Percentiles rank a stretch among this genome's conserved stretches.
These are phyloP conservation scores for Pythium monospermum DNA, from an alignment of 352 stramenopile genomes.

Conservation along the genomic window DNA sequence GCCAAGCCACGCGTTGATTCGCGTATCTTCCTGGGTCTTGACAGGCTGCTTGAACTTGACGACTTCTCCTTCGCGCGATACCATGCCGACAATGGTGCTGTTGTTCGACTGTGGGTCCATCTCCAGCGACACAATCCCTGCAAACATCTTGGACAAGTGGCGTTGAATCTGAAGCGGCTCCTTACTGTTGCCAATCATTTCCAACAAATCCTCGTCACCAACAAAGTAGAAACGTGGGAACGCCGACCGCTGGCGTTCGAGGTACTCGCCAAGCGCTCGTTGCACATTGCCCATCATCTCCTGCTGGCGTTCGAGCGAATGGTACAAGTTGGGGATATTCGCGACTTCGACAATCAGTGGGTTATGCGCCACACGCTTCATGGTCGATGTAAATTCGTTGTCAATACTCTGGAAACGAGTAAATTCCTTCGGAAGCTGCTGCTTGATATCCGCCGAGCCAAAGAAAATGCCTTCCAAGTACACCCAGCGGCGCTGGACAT, in stretches of 20 bases:
- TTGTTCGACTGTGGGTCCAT: slow-evolving; percentile 53
- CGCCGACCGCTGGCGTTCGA: slow-evolving; percentile 96
- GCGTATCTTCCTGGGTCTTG: slow-evolving; percentile 84
- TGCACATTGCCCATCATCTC: slow-evolving; percentile 99
- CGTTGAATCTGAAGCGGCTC: slow-evolving; percentile 97
- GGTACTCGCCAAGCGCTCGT: slow-evolving; percentile 98
- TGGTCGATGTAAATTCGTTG: slow-evolving; percentile 97
- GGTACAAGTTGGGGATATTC: slow-evolving; percentile 88
- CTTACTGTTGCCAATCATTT: slow-evolving; percentile 99
- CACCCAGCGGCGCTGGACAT: slow-evolving; percentile 99
- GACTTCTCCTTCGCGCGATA: slow-evolving; percentile 98
- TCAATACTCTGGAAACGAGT: slow-evolving; percentile 98
- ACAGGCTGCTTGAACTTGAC: slow-evolving; percentile 93
- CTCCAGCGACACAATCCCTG: slow-evolving; percentile 92
- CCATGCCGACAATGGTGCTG: slow-evolving; percentile 89
- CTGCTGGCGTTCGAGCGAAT: slow-evolving; percentile 92
- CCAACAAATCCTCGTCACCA: slow-evolving; percentile 99
- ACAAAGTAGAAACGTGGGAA: slow-evolving; percentile 99
- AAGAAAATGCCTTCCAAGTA: slow-evolving; percentile 99
- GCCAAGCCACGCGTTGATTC: slow-evolving; percentile 95
- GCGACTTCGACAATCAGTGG: slow-evolving; percentile 95
- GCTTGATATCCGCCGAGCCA: slow-evolving; percentile 97
- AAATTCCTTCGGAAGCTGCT: slow-evolving; percentile 98
- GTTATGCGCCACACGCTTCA: slow-evolving; percentile 96
- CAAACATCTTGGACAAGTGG: slow-evolving; percentile 99